Evolutionary conservation across 2,329 filamentous ascomycete species (phyloP), one percentile per base, ranked within the genome.

Genomic region (Aspergillus chevalieri): DNA sequence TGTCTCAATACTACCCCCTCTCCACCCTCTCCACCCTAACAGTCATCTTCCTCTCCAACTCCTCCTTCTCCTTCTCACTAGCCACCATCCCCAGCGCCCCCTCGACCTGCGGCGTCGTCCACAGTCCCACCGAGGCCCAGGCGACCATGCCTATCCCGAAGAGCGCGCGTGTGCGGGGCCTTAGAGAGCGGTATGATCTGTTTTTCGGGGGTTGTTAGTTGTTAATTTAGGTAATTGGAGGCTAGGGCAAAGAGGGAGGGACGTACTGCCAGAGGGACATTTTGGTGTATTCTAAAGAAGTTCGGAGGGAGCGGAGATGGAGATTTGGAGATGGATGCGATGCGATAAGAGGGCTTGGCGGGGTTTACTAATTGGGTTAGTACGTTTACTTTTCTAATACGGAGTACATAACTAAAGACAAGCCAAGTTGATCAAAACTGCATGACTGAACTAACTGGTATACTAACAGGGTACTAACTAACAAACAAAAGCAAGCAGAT

Each of bases 61-160:
- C 79, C 51, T 83, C 81, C 65, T 82, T 84, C 64, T 95, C 89
- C 62, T 86, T 76, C 53, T 88, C 83, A 1, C 83, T 85, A 1
- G 90, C 81, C 36, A 79, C 83, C 67, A 89, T 79, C 6, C 86
- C 87, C 52, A 91, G 78, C 39, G 78, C 82, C 64, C 86, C 79
- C 70, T 92, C 90, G 14, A 85, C 82, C 50, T 77, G 77, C 63
- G 92, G 86, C 4, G 86, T 83, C 15, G 87, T 64, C 64, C 85
- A 84, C n/a, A 93, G 77, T 14, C 89, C 91, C 38, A 82, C 73
- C 38, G 76, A 73, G 12, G 88, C 89, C 81, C 89, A 95, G 30
- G 81, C 81, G 63, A 95, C 82, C 57, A 95, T 71, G 59, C 83
- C 86, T 44, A 83, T 66, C 58, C 91, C 91, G 54, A 95, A 77